A percentile compares a stretch with the other conserved stretches of the same genome.
Conservation (phyloP, 371 early-diverging fungal species). For the Rhizopus sp. region DNA sequence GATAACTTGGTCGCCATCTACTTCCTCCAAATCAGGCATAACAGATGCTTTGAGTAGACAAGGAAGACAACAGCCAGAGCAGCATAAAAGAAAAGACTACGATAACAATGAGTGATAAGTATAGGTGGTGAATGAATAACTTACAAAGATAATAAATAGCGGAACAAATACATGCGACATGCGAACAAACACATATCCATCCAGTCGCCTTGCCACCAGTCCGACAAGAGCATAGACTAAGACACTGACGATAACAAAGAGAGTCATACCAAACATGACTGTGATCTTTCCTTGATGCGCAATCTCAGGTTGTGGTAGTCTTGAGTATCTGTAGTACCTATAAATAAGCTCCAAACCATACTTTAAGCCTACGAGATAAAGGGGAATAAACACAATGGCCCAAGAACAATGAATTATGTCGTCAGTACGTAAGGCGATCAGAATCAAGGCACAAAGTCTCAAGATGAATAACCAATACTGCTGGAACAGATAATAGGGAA, state of each 20-base stretch:
- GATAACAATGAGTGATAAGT: background rate
- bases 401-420: constrained; percentile 60
- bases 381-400: constrained; percentile 80
- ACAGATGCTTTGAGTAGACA: constrained; percentile 47
- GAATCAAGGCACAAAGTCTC: constrained; percentile 56
- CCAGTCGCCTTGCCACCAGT: constrained; percentile 67
- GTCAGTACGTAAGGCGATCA: constrained; percentile 68
- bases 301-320: constrained; percentile 50
- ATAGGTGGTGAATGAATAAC: constrained; percentile 7
- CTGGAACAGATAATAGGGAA: constrained; percentile 32
- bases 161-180: constrained; percentile 76
- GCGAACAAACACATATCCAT: constrained; percentile 47
- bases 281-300: constrained; percentile 58
- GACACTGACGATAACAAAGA: constrained; percentile 52
- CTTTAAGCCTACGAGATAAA: constrained; percentile 70
- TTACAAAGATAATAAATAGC: constrained; percentile 72
- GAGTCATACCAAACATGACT: constrained; percentile 49
- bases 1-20: constrained; percentile 11
- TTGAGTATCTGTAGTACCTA: constrained; percentile 49
- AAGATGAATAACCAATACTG: constrained; percentile 61
- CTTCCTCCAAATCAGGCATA: constrained; percentile 33
- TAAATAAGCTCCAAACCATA: constrained; percentile 53
- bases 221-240: constrained; percentile 75
- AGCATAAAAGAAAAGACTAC: constrained; percentile 63
- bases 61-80: constrained; percentile 78